Percentiles rank a stretch among this genome's conserved stretches.
These are phyloP conservation scores for Saccharomycopsis microspora DNA, from an alignment of 805 yeast species.

Conservation along the genomic window DNA sequence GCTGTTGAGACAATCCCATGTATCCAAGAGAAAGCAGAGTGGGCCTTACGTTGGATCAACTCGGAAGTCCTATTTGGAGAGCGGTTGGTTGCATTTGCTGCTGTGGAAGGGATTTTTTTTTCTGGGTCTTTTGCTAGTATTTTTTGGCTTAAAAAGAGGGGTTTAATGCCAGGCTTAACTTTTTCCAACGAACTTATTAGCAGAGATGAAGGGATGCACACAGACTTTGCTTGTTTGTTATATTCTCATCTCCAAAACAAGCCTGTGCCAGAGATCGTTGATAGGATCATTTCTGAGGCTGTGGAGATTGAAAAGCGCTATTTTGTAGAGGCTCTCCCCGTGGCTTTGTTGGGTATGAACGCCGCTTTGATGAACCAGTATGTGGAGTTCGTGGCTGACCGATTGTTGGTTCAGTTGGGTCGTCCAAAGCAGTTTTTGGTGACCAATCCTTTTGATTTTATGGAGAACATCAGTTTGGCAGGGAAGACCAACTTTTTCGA, in stretches of 20 bases:
- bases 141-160: conserved; percentile 98
- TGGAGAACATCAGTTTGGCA: conserved; percentile 97
- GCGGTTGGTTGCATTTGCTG: conserved; percentile 95
- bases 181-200: conserved; percentile 95
- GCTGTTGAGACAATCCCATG: conserved; percentile 95
- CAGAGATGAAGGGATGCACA: conserved; percentile 97
- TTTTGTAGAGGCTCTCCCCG: conserved; percentile 91
- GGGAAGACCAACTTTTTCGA: conserved; percentile 99
- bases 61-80: conserved; percentile 83
- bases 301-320: conserved; percentile 89
- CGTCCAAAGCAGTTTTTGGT: conserved; percentile 78
- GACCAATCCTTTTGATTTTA: conserved; percentile 92
- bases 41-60: conserved; percentile 97
- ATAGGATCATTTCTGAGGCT: conserved; percentile 85
- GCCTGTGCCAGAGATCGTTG: conserved; percentile 69
- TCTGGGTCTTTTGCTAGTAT: conserved; percentile 97
- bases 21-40: conserved; percentile 93
- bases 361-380: conserved; percentile 89
- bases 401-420: conserved; percentile 84
- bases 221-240: conserved; percentile 94
- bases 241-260: conserved; percentile 87
- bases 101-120: conserved; percentile 97
- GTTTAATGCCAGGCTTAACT: conserved; percentile 97
- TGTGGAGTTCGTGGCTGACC: conserved; percentile 95
- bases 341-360: conserved; percentile 90